Conservation (phyloP, 352 stramenopile genomes). For the Phytophthora citricola region DNA sequence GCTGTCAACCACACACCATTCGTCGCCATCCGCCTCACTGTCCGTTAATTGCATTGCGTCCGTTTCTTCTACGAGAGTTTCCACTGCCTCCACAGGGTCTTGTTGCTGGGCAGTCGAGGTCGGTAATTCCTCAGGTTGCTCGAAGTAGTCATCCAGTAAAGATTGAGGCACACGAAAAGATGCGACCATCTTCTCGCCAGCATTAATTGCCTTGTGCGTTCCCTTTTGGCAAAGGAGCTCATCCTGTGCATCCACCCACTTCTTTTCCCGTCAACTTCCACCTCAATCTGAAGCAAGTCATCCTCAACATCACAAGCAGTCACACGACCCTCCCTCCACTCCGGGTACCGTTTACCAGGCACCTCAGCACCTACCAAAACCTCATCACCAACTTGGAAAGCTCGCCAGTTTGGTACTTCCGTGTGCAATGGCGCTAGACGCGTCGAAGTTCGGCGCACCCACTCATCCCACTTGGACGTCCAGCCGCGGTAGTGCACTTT, state of each 20-base stretch:
- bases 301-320: slow-evolving; percentile 32
- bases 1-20: slow-evolving; percentile 37
- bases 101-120: not conserved
- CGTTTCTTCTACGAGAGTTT: slow-evolving; percentile 12
- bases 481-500: slow-evolving; percentile 97
- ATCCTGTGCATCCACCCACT: slow-evolving; percentile 69
- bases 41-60: slow-evolving; percentile 16
- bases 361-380: slow-evolving; percentile 58
- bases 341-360: slow-evolving; percentile 48
- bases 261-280: slow-evolving; percentile 56
- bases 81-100: slow-evolving; percentile 5
- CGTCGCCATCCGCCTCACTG: slow-evolving; percentile 28
- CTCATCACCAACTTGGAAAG: slow-evolving; percentile 60
- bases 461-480: slow-evolving; percentile 97
- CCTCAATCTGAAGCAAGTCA: slow-evolving; percentile 45
- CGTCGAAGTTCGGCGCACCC: slow-evolving; percentile 89
- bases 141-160: slow-evolving; percentile 27
- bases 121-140: slow-evolving; percentile 11
- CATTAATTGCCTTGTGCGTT: slow-evolving; percentile 68
- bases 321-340: slow-evolving; percentile 66
- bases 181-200: slow-evolving; percentile 8
- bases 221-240: slow-evolving; percentile 66
- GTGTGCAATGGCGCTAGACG: slow-evolving; percentile 93
- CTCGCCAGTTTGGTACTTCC: slow-evolving; percentile 68
- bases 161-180: slow-evolving; percentile 8